Evolutionary conservation across 2,329 filamentous ascomycete genomes (phyloP).

Genomic region (Chaetomium strumarium): DNA sequence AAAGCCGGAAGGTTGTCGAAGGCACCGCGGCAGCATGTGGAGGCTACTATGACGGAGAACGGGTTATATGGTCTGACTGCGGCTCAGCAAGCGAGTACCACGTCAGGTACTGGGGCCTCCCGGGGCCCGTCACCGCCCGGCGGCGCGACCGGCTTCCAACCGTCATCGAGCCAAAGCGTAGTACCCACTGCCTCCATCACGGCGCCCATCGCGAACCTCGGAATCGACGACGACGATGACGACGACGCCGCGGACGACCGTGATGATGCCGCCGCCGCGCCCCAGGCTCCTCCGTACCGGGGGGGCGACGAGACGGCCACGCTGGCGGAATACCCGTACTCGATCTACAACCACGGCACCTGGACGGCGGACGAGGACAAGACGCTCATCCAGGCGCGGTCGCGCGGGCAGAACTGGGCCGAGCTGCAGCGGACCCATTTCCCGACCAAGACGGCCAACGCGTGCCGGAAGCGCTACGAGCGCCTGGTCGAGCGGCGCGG

Average conservation of each 20-base stretch:
- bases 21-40: background rate
- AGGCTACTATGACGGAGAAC: background rate
- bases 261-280: too few relatives aligned
- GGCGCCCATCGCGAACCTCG: background rate
- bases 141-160: background rate
- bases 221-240: background rate
- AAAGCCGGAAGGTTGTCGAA: background rate
- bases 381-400: conserved; percentile 20
- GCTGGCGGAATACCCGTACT: conserved; percentile 17
- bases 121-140: background rate
- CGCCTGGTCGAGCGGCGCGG: conserved; percentile 22
- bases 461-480: conserved; percentile 25
- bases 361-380: conserved; percentile 23
- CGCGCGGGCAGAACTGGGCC: conserved; percentile 22
- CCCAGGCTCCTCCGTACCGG: background rate
- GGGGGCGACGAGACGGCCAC: background rate
- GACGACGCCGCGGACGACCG: background rate
- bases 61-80: conserved; percentile 3
- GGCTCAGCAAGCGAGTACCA: background rate
- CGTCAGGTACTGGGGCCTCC: background rate
- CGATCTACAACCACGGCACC: conserved; percentile 23
- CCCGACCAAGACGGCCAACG: conserved; percentile 24
- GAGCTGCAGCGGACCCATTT: conserved; percentile 22
- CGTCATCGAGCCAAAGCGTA: background rate
- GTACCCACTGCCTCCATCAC: background rate